Base-by-base conservation (phyloP, 257 asterid species). In the Verbascum thapsus region DNA sequence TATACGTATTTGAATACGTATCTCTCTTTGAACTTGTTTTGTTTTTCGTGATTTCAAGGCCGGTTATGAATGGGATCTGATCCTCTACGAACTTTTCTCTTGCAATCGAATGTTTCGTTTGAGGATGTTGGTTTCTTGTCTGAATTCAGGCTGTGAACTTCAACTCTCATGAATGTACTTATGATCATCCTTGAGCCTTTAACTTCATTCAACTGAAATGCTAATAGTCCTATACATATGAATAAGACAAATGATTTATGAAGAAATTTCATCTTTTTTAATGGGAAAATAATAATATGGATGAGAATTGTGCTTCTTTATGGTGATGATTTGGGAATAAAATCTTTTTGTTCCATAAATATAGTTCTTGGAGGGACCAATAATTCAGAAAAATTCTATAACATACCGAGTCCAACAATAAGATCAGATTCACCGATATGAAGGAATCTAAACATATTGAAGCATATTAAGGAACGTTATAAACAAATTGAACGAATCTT, bases 1-100 rank as follows among this genome's bases (percentile, higher is more conserved):
- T n/a, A n/a, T n/a, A n/a, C n/a, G n/a, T n/a, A n/a, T n/a, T n/a
- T n/a, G n/a, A n/a, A n/a, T n/a, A n/a, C n/a, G 18, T 54, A 15
- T 58, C 67, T 43, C 49, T 34, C 35, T 32, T 42, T 5, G 20
- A 58, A 61, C 12, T 1, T 49, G 15, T 34, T 48, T 38, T 37
- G 16, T 20, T 17, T 41, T 15, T 2, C 9, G 13, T 15, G 54
- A 20, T 19, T 49, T 9, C 83, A 87, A 18, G 78, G 67, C 52
- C 86, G 79, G 76, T 90, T 90, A 74, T 90, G 98, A 64, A 90
- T 90, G 26, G 98, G 98, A 61, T 90, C 85, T 5, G 95, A 80
- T 34, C 96, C 96, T 78, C 72, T 75, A 26, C 74, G 73, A 60
- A 83, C 88, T 62, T 57, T 72, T 70, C 96, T 74, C 65, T 88